phyloP scores from a whole-genome alignment of 2,329 filamentous ascomycete species.

The Davidsoniella virescens region DNA sequence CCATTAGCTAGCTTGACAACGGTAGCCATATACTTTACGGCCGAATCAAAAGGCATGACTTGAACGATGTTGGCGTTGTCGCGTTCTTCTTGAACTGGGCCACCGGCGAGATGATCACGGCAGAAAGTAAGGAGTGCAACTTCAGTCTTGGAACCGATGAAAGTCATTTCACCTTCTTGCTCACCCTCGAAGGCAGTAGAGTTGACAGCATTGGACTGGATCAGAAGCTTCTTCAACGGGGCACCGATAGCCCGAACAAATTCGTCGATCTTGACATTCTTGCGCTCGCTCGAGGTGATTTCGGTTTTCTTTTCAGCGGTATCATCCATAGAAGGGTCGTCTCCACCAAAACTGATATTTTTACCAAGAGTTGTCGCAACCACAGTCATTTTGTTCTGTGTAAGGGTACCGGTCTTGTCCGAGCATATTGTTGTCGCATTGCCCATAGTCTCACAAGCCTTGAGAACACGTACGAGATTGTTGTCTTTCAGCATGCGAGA shows the following conservation, averaged over 20 bases:
- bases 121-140: slow-evolving; percentile 36
- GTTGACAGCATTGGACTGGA: slow-evolving; percentile 36
- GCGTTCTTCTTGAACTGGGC: slow-evolving; percentile 29
- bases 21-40: slow-evolving; percentile 39
- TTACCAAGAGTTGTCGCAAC: slow-evolving; percentile 50
- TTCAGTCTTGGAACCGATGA: slow-evolving; percentile 41
- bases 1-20: slow-evolving; percentile 30
- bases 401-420: slow-evolving; percentile 32
- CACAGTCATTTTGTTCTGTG: slow-evolving; percentile 58
- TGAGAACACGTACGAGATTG: slow-evolving; percentile 49
- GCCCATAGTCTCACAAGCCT: slow-evolving; percentile 57
- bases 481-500: slow-evolving; percentile 55
- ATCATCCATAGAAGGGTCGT: slow-evolving; percentile 6
- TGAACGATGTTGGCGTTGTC: slow-evolving; percentile 31
- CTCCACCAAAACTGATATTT: slow-evolving; percentile 20
- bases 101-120: slow-evolving; percentile 33
- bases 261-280: slow-evolving; percentile 4
- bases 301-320: not conserved
- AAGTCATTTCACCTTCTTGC: slow-evolving; percentile 27
- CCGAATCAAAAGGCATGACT: slow-evolving; percentile 37
- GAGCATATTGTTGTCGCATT: slow-evolving; percentile 63
- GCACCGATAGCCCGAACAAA: slow-evolving; percentile 10
- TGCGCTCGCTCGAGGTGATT: not conserved
- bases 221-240: slow-evolving; percentile 17
- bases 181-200: slow-evolving; percentile 40